A percentile compares a stretch with the other conserved stretches of the same genome.
phyloP scores from a whole-genome alignment of 2,329 filamentous ascomycete species.

The Penicillium sp. region DNA sequence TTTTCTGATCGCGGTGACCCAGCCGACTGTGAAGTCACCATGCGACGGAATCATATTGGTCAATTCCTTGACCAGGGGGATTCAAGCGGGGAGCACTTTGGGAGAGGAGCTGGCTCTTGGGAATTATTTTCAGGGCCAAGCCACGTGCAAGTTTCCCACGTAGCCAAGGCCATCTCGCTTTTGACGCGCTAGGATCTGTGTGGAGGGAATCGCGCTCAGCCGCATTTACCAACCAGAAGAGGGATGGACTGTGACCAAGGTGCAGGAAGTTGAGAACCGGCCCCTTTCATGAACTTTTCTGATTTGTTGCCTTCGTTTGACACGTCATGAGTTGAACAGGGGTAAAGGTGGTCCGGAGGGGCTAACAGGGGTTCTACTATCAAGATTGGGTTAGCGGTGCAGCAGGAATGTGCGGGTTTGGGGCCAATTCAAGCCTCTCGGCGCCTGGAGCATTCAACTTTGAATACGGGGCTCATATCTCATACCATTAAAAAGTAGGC shows the following conservation, averaged over 20 bases:
- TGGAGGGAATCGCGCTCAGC: neutral
- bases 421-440: neutral
- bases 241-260: neutral
- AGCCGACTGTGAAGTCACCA: constrained; percentile 1
- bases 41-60: neutral
- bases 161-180: neutral
- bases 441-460: neutral
- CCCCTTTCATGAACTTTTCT: neutral
- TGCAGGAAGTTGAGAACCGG: neutral
- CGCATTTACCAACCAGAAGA: neutral
- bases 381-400: neutral
- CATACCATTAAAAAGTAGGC: too few species aligned
- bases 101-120: neutral
- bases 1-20: neutral
- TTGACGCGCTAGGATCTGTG: neutral
- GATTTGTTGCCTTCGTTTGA: neutral
- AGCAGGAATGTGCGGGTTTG: neutral
- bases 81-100: neutral
- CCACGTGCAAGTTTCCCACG: neutral
- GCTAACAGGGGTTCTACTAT: neutral
- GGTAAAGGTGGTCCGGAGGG: neutral
- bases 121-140: neutral
- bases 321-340: neutral
- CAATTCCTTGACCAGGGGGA: neutral
- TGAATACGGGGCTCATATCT: neutral